Conservation (phyloP, 2,329 filamentous ascomycete species). For the Botrytis cinerea region DNA sequence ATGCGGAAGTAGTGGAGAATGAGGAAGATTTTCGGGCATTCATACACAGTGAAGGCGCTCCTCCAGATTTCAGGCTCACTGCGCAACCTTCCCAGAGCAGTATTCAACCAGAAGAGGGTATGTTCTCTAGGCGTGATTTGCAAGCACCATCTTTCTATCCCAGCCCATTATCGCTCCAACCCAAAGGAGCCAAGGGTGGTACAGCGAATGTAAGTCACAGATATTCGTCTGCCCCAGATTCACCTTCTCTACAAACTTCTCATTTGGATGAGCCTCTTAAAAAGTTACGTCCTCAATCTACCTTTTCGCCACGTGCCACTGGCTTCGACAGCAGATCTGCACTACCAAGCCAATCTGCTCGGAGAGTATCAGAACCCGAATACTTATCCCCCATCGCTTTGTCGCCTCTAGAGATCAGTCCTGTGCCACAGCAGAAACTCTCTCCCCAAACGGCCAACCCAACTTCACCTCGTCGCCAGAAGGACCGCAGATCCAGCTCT, state of each 20-base stretch:
- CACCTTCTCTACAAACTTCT: not conserved
- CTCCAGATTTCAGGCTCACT: conserved; percentile 11
- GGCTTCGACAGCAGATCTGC: conserved; percentile 9
- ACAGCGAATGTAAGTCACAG: conserved; percentile 26
- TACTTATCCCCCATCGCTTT: not conserved
- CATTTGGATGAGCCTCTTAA: conserved; percentile 6
- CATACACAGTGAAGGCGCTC: not conserved
- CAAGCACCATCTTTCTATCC: conserved; percentile 3
- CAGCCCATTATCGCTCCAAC: not conserved
- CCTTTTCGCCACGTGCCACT: conserved; percentile 13
- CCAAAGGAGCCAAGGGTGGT: conserved; percentile 28
- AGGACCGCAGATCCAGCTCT: conserved; percentile 24
- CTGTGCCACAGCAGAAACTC: not conserved
- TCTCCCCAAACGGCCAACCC: not conserved
- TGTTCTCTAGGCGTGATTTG: conserved; percentile 14
- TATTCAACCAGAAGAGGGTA: conserved; percentile 22
- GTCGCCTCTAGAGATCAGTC: not conserved
- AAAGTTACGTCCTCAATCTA: not conserved
- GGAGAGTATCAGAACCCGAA: conserved; percentile 6
- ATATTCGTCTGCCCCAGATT: not conserved
- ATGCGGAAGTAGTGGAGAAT: not conserved
- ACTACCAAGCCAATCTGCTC: conserved; percentile 15
- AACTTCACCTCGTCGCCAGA: not conserved
- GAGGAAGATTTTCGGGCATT: conserved; percentile 4
- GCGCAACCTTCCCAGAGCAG: conserved; percentile 13